Conservation (phyloP, 495 filamentous ascomycete genomes). For the Podospora pseudocomata region DNA sequence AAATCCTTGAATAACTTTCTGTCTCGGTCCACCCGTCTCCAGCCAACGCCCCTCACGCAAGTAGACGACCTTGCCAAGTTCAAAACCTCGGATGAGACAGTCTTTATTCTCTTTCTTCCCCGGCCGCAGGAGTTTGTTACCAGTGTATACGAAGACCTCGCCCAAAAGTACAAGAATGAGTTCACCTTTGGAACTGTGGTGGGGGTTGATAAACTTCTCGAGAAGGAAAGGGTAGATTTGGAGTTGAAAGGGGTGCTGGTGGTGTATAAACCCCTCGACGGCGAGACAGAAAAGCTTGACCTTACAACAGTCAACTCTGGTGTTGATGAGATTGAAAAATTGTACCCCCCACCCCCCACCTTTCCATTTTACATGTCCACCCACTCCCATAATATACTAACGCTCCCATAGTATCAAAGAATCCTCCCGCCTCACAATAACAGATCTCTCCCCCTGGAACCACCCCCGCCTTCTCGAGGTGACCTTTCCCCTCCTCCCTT, state of each 20-base stretch:
- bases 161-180: not conserved
- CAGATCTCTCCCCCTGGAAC: not conserved
- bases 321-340: not conserved
- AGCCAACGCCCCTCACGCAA: not conserved
- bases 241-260: not conserved
- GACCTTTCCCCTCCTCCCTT: not conserved
- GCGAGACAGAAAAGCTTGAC: not conserved
- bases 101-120: not conserved
- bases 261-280: not conserved
- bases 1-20: not conserved
- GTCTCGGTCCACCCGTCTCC: not conserved
- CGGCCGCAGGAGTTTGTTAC: not conserved
- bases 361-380: too few relatives aligned
- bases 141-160: not conserved
- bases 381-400: too few relatives aligned
- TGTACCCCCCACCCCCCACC: not conserved
- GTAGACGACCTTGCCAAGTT: not conserved
- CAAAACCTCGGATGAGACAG: not conserved
- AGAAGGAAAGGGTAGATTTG: not conserved
- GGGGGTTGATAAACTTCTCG: not conserved
- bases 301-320: not conserved
- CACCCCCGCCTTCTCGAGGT: not conserved
- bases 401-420: not conserved
- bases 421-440: not conserved
- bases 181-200: not conserved